These are phyloP conservation scores for Triticum aestivum DNA, from an alignment of 176 grass and related monocot species.

Conservation along the genomic window DNA sequence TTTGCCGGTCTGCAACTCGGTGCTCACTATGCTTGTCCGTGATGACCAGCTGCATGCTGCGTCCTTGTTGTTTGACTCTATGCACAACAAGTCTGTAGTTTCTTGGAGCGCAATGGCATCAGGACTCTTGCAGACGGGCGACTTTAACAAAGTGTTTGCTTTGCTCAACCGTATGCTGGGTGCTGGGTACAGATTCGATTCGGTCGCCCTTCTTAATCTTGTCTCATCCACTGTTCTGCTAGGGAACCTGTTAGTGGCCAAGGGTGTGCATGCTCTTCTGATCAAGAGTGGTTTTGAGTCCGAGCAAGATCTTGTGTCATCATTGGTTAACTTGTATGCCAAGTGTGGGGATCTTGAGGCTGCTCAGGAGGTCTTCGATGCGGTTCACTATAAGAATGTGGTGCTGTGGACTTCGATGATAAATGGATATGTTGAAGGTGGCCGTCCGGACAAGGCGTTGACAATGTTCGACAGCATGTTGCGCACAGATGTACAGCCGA, in stretches of 20 bases:
- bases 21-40: constrained; percentile 47
- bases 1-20: constrained; percentile 41
- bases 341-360: constrained; percentile 48
- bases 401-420: constrained; percentile 64
- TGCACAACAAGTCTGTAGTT: constrained; percentile 46
- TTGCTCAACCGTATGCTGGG: constrained; percentile 43
- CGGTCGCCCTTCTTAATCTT: constrained; percentile 41
- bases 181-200: constrained; percentile 25
- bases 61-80: constrained; percentile 31
- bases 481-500: constrained; percentile 35
- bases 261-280: constrained; percentile 42
- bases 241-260: constrained; percentile 35
- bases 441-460: constrained; percentile 32
- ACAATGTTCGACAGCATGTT: constrained; percentile 44
- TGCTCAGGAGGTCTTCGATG: constrained; percentile 46
- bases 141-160: constrained; percentile 41
- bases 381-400: constrained; percentile 27
- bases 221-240: constrained; percentile 22
- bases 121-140: constrained; percentile 29
- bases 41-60: constrained; percentile 24
- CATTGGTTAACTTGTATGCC: constrained; percentile 56
- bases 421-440: constrained; percentile 53
- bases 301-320: constrained; percentile 20
- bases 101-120: constrained; percentile 59
- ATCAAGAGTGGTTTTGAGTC: constrained; percentile 44